Base-by-base conservation (phyloP, 345 rosid genomes). In the Stellera chamaejasme region DNA sequence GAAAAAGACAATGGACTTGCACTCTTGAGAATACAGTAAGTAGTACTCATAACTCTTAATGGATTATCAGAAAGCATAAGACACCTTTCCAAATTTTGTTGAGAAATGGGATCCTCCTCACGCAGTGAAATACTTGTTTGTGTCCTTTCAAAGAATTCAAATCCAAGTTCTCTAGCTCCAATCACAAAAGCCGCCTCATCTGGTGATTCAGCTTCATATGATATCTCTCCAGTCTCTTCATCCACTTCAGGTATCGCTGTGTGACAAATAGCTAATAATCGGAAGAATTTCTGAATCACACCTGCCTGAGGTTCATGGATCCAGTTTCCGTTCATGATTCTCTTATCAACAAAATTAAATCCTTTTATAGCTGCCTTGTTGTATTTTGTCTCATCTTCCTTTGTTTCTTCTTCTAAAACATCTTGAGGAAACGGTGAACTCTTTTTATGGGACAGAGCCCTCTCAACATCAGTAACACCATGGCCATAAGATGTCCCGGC, bases 121-220 rank as follows among this genome's bases (percentile, higher is more conserved):
- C 63, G 74, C 55, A 92, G 48, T 10, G 82, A 80, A 27, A 88
- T 79, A 57, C 85, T 84, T 7, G 79, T 78, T 56, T 88, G 98
- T 7, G 90, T 81, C 54, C 97, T 76, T 62, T 79, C 86, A 59
- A 68, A 86, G 68, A 92, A 92, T 68, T 82, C 91, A 60, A 92
- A 92, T 43, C 98, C 98, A 47, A 92, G 80, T 50, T 92, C 97
- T 57, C 90, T 71, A 3, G 98, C 98, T 10, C 95, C 98, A 58
- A 88, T 80, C 47, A 92, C 91, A 16, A 92, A 92, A 5, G 98
- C 91, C 46, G 98, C 96, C 76, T 92, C 98, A 66, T 92, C 98
- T 13, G 98, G 98, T 52, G 97, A 88, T 70, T 92, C 98, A 25
- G 98, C 98, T 62, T 92, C 98, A 27, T 92, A 92, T 27, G 93